Conservation (phyloP, 441 rosid species). For the Pelargonium myrrhifolium region DNA sequence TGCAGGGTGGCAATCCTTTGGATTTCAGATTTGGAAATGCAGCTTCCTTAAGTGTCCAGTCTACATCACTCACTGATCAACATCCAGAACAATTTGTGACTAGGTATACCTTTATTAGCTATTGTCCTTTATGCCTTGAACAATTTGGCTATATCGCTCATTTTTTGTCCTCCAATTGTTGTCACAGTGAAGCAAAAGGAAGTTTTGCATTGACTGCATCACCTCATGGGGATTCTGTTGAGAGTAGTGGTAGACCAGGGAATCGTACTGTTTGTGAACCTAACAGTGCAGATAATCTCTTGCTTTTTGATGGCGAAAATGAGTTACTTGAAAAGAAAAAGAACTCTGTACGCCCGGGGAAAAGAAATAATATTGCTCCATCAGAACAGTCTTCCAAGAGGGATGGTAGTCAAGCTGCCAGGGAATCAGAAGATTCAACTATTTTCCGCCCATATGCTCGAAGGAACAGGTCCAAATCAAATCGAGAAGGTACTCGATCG, state of each 20-base stretch:
- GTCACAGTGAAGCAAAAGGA: conserved; percentile 82
- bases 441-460: conserved; percentile 96
- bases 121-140: conserved; percentile 15
- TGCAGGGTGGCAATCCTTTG: conserved; percentile 98
- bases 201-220: conserved; percentile 91
- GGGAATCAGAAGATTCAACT: conserved; percentile 95
- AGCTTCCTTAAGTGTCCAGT: conserved; percentile 82
- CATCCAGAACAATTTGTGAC: conserved; percentile 74
- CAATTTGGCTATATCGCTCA: conserved; percentile 21
- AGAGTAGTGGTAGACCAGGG: conserved; percentile 91
- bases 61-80: conserved; percentile 82
- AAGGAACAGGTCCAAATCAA: conserved; percentile 82
- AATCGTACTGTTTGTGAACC: conserved; percentile 67
- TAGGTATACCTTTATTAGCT: conserved; percentile 50
- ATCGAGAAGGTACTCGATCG: conserved; percentile 77
- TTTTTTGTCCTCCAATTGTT: conserved; percentile 17
- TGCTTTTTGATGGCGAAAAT: conserved; percentile 75
- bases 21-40: conserved; percentile 80
- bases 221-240: conserved; percentile 92
- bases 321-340: conserved; percentile 55
- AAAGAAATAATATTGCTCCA: conserved; percentile 45
- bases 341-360: conserved; percentile 38
- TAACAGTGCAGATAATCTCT: conserved; percentile 79
- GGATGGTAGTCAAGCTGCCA: conserved; percentile 57
- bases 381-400: conserved; percentile 61